Evolutionary conservation across 2,329 filamentous ascomycete species (phyloP).

Genomic region (Penicillium sp.): DNA sequence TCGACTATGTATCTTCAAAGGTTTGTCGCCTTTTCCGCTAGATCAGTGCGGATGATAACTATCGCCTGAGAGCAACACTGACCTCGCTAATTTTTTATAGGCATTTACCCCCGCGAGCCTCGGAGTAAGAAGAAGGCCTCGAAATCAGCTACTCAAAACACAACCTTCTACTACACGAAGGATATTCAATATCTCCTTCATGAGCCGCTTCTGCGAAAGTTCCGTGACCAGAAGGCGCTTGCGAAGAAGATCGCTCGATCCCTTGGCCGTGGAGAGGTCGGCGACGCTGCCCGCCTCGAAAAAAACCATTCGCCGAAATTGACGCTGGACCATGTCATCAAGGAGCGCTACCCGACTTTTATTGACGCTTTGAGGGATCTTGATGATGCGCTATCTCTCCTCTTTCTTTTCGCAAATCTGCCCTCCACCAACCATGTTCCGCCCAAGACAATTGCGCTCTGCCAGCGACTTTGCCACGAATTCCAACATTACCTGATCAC

Average conservation of each 20-base stretch:
- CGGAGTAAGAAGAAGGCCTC: constrained; percentile 96
- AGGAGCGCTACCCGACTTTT: constrained; percentile 97
- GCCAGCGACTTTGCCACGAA: constrained; percentile 89
- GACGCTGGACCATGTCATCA: constrained; percentile 94
- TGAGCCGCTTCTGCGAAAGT: constrained; percentile 90
- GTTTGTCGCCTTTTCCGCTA: constrained; percentile 36
- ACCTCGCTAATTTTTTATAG: constrained; percentile 37
- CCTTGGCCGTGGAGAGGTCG: constrained; percentile 86
- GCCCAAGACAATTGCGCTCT: constrained; percentile 92
- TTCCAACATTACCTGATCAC: constrained; percentile 98
- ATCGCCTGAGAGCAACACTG: constrained; percentile 15
- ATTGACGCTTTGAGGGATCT: constrained; percentile 91
- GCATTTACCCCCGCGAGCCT: constrained; percentile 96
- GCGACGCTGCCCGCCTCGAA: constrained; percentile 86
- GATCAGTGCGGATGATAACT: too few species aligned
- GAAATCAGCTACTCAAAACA: constrained; percentile 86
- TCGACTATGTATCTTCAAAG: constrained; percentile 99
- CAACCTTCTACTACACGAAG: constrained; percentile 90
- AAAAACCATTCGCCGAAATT: constrained; percentile 88
- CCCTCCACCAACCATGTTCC: constrained; percentile 88
- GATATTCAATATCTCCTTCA: constrained; percentile 98
- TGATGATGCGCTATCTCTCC: constrained; percentile 94
- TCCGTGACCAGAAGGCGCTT: constrained; percentile 94
- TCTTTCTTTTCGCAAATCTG: constrained; percentile 96
- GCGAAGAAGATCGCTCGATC: constrained; percentile 97